Evolutionary conservation across 2,329 filamentous ascomycete genomes (phyloP).

Genomic region (Pseudocercospora musae): DNA sequence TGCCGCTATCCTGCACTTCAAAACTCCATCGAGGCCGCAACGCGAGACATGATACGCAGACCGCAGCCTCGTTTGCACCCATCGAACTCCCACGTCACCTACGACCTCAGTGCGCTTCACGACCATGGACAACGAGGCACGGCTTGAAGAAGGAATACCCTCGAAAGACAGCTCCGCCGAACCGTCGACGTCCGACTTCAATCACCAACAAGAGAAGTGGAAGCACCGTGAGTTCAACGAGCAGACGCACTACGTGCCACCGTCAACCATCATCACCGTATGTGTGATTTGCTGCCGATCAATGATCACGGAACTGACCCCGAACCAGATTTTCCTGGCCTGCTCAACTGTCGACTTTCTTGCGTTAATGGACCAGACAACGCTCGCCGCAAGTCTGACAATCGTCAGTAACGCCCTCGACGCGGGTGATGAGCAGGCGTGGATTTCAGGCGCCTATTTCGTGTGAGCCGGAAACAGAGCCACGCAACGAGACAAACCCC

Average conservation of each 20-base stretch:
- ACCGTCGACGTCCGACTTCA: slow-evolving; percentile 2
- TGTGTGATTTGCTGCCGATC: slow-evolving; percentile 6
- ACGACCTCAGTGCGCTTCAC: not conserved
- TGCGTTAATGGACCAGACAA: slow-evolving; percentile 58
- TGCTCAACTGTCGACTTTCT: slow-evolving; percentile 55
- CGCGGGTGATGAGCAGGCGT: slow-evolving; percentile 51
- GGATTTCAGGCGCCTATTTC: slow-evolving; percentile 57
- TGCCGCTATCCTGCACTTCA: not conserved
- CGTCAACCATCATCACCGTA: slow-evolving; percentile 52
- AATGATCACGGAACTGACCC: not conserved
- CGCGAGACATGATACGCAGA: not conserved
- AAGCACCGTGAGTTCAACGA: slow-evolving; percentile 47
- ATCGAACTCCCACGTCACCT: too few species aligned
- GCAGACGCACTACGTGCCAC: slow-evolving; percentile 56
- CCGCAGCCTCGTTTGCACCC: not conserved
- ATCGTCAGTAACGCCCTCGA: slow-evolving; percentile 53
- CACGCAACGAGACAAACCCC: not conserved
- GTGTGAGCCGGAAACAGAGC: slow-evolving; percentile 33
- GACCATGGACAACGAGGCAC: slow-evolving; percentile 13
- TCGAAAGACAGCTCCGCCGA: not conserved
- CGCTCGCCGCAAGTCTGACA: slow-evolving; percentile 53
- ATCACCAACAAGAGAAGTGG: slow-evolving; percentile 8
- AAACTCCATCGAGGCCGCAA: not conserved
- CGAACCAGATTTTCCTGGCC: slow-evolving; percentile 53
- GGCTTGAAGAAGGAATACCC: slow-evolving; percentile 1